A percentile compares a stretch with the other conserved stretches of the same genome.
Evolutionary conservation across 2,329 filamentous ascomycete genomes (phyloP).

Genomic region (Colletotrichum noveboracense): DNA sequence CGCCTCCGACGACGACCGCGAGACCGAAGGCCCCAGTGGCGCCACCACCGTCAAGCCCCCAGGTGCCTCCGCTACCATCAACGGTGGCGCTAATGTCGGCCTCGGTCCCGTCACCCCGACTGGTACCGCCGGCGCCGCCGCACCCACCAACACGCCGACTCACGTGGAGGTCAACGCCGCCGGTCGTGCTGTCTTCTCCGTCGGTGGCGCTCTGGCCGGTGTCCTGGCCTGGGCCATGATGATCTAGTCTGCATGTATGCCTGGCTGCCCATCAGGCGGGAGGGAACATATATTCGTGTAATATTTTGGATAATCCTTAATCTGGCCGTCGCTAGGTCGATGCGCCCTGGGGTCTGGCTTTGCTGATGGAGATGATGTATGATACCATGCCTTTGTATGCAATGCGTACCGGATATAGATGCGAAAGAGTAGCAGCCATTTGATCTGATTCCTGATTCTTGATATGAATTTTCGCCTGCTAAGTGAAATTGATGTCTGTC

Average conservation of each 20-base stretch:
- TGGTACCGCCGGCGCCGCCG: background rate
- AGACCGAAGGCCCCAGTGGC: background rate
- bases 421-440: background rate
- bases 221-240: background rate
- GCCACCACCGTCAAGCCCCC: background rate
- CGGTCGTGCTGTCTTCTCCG: constrained; percentile 3
- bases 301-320: constrained; percentile 8
- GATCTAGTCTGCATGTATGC: background rate
- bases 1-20: background rate
- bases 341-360: background rate
- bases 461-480: background rate
- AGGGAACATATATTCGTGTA: constrained; percentile 1
- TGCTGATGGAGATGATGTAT: background rate
- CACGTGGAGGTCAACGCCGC: constrained; percentile 7
- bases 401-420: background rate
- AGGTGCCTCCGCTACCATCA: background rate
- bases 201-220: background rate
- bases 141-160: constrained; percentile 1
- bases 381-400: constrained; percentile 9
- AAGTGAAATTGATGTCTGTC: rapidly evolving
- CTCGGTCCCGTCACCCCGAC: background rate
- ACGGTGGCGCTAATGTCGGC: constrained; percentile 6
- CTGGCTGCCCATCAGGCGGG: background rate
- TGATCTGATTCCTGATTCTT: background rate
- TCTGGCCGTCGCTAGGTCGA: background rate